These are phyloP conservation scores for Zopfia rhizophila DNA, from an alignment of 2,329 filamentous ascomycete genomes.

Conservation along the genomic window DNA sequence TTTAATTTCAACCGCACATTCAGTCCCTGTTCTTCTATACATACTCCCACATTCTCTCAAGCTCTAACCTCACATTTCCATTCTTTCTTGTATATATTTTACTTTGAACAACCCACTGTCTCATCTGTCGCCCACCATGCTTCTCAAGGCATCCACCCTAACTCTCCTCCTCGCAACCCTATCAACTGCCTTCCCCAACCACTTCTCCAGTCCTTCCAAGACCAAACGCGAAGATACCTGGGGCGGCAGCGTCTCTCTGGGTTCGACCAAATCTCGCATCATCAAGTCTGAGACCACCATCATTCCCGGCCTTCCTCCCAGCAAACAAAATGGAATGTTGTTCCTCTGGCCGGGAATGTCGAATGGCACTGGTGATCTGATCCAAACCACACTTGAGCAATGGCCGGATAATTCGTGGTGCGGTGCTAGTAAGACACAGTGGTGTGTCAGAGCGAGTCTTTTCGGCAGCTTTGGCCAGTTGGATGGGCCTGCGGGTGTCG, in stretches of 20 bases:
- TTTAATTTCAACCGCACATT: too few species aligned
- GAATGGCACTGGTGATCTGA: constrained; percentile 57
- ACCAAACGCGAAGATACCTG: constrained; percentile 41
- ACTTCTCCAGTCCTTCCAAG: constrained; percentile 2
- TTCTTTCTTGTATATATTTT: too few species aligned
- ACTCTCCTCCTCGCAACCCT: too few species aligned
- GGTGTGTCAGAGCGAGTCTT: constrained; percentile 55
- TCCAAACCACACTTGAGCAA: constrained; percentile 56
- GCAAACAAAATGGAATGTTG: constrained; percentile 51
- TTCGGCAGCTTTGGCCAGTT: constrained; percentile 57
- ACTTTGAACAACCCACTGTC: too few species aligned
- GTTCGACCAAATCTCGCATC: constrained; percentile 51
- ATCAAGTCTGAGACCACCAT: constrained; percentile 53
- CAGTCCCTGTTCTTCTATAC: too few species aligned
- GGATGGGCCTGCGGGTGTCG: constrained; percentile 33
- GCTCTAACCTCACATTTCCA: too few species aligned
- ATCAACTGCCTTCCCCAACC: too few species aligned
- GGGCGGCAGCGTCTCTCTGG: constrained; percentile 53
- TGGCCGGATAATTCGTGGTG: constrained; percentile 57
- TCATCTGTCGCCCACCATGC: too few species aligned
- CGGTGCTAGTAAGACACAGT: constrained; percentile 51
- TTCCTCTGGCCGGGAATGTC: constrained; percentile 60
- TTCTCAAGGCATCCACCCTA: too few species aligned
- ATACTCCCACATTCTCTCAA: too few species aligned
- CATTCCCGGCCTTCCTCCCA: constrained; percentile 53